Percentiles rank a stretch among this genome's conserved stretches.
Evolutionary conservation across 2,329 filamentous ascomycete genomes (phyloP).

Genomic region (Neofusicoccum cordaticola): DNA sequence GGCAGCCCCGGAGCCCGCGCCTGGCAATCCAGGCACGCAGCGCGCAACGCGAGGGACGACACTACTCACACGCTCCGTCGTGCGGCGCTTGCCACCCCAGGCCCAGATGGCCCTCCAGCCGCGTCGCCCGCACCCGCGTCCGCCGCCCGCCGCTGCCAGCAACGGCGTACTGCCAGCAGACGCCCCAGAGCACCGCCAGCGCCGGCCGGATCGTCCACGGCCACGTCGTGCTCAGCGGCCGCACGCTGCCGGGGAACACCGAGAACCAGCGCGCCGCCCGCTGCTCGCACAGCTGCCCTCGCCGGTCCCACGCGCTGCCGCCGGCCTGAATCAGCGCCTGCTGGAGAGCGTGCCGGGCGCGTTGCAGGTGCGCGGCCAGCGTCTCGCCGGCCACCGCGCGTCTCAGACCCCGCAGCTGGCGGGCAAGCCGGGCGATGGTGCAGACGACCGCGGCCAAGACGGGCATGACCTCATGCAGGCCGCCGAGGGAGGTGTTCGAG

Average conservation of each 20-base stretch:
- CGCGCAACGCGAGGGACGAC: not conserved
- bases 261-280: conserved; percentile 35
- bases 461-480: not conserved
- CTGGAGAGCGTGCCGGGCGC: not conserved
- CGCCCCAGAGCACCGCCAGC: conserved; percentile 44
- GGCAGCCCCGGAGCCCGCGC: not conserved
- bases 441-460: not conserved
- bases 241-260: conserved; percentile 33
- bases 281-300: not conserved
- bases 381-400: not conserved
- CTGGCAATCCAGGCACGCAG: not conserved
- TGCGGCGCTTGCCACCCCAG: conserved; percentile 4
- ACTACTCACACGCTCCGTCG: conserved; percentile 13
- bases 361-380: not conserved
- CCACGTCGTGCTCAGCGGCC: conserved; percentile 41
- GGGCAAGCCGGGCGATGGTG: conserved; percentile 5
- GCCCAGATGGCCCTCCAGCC: not conserved
- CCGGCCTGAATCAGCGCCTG: not conserved
- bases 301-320: not conserved
- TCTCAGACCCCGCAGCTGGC: not conserved
- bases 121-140: conserved; percentile 4
- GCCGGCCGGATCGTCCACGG: conserved; percentile 46
- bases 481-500: not conserved
- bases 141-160: not conserved
- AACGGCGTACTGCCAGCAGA: conserved; percentile 40